Evolutionary conservation across 768 basidiomycete species (phyloP), one percentile per base, ranked within the genome.

Genomic region (Flagelloscypha sp.): DNA sequence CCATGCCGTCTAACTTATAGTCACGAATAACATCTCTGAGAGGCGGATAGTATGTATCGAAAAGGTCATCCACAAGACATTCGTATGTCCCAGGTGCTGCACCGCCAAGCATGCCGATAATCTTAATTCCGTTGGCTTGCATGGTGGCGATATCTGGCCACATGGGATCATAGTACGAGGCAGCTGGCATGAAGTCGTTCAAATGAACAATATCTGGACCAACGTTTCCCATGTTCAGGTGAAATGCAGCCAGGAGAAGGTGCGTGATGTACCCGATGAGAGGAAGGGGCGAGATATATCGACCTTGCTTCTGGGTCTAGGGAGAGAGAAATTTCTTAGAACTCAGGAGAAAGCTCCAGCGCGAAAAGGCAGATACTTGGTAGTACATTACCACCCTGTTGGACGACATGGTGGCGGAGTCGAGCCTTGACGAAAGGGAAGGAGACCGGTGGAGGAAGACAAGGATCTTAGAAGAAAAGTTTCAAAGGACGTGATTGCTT

Each of bases 51-150:
- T 48, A 54, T 13, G 41, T 39, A 18, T 45, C 33, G 38, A 54
- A 54, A 19, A 38, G 24, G 10, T 35, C 39, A 18, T 36, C n/a
- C 2, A 37, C 20, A 25, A 54, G 50, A 16, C 40, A 35, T 27
- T 30, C 31, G 34, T 49, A 54, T 8, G 48, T 38, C 3, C 52
- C 52, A 1, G 45, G 25, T 6, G 50, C 48, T 11, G 49, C 52
- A 17, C 52, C 52, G 4, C 52, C 52, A 11, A 54, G 43, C 52
- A 53, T 51, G 10, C 48, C 52, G 7, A 51, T 27, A 32, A 53
- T 44, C 42, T 53, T 53, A 19, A 51, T 30, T 27, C 52, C 52
- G 2, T 32, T 29, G 1, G 16, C 35, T 31, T 49, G 49, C 46
- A 54, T 45, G 13, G 41, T 25, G 1, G 46, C 50, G 12, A 54